These are phyloP conservation scores for Leccinum ochraceum DNA, from an alignment of 768 basidiomycete species.

Conservation along the genomic window DNA sequence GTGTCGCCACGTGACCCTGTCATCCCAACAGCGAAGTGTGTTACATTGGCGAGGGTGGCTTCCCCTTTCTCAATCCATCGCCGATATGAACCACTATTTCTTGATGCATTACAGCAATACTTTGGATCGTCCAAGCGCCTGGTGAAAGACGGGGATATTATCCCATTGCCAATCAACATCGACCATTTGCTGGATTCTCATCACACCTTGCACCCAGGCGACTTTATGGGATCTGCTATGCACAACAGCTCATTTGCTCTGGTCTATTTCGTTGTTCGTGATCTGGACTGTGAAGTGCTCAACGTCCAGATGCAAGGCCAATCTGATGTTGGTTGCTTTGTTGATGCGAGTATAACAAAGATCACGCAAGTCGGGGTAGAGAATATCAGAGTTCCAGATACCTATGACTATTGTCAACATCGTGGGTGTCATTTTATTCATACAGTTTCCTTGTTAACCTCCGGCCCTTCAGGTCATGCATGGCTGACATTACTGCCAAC, in stretches of 20 bases:
- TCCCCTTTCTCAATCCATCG: slow-evolving; percentile 71
- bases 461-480: slow-evolving; percentile 21
- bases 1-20: slow-evolving; percentile 56
- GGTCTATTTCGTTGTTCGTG: slow-evolving; percentile 78
- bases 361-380: slow-evolving; percentile 82
- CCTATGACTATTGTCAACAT: slow-evolving; percentile 47
- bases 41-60: slow-evolving; percentile 81
- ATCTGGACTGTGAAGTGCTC: slow-evolving; percentile 66
- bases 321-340: slow-evolving; percentile 80
- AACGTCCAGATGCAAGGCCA: slow-evolving; percentile 42
- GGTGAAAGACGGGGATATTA: slow-evolving; percentile 72
- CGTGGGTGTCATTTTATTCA: slow-evolving; percentile 39
- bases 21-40: slow-evolving; percentile 64
- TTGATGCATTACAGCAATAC: slow-evolving; percentile 61
- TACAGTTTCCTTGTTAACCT: slow-evolving; percentile 6
- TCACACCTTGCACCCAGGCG: slow-evolving; percentile 1
- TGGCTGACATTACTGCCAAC: background rate
- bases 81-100: slow-evolving; percentile 59
- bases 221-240: slow-evolving; percentile 1
- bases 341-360: slow-evolving; percentile 71
- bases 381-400: slow-evolving; percentile 58
- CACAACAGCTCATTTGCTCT: slow-evolving; percentile 39
- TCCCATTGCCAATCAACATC: slow-evolving; percentile 64
- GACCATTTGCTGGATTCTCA: slow-evolving; percentile 37
- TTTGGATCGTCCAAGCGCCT: slow-evolving; percentile 57